These are phyloP conservation scores for Botrytis elliptica DNA, from an alignment of 2,329 filamentous ascomycete genomes.

Conservation along the genomic window DNA sequence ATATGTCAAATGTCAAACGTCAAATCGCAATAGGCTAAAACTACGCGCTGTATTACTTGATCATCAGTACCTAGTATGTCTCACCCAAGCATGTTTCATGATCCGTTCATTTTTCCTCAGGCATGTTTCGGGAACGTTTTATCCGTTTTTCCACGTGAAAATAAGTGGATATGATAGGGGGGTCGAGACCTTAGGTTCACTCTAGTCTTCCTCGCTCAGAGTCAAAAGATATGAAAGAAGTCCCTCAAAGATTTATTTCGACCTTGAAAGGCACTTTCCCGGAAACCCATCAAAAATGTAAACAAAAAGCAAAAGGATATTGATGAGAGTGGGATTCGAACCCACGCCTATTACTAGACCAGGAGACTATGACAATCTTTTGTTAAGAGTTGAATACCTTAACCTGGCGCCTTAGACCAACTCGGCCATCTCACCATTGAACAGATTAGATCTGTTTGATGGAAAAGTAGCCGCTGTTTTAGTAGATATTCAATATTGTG, in stretches of 20 bases:
- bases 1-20: background rate
- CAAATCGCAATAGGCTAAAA: background rate
- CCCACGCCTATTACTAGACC: slow-evolving; percentile 37
- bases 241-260: background rate
- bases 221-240: background rate
- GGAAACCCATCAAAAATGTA: background rate
- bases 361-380: background rate
- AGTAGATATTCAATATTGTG: fast-evolving
- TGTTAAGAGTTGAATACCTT: background rate
- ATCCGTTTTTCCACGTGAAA: background rate
- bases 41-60: background rate
- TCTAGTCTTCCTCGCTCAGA: background rate
- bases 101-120: background rate
- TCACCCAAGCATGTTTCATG: background rate
- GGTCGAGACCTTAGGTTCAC: background rate
- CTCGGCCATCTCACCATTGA: slow-evolving; percentile 15
- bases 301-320: background rate
- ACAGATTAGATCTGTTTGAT: background rate
- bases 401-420: slow-evolving; percentile 22
- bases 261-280: background rate
- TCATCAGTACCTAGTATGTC: background rate
- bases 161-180: background rate
- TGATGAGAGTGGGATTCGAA: slow-evolving; percentile 44
- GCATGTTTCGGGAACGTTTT: background rate
- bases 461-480: fast-evolving